These are phyloP conservation scores for Durotheca rogersii DNA, from an alignment of 495 filamentous ascomycete genomes.

Conservation along the genomic window DNA sequence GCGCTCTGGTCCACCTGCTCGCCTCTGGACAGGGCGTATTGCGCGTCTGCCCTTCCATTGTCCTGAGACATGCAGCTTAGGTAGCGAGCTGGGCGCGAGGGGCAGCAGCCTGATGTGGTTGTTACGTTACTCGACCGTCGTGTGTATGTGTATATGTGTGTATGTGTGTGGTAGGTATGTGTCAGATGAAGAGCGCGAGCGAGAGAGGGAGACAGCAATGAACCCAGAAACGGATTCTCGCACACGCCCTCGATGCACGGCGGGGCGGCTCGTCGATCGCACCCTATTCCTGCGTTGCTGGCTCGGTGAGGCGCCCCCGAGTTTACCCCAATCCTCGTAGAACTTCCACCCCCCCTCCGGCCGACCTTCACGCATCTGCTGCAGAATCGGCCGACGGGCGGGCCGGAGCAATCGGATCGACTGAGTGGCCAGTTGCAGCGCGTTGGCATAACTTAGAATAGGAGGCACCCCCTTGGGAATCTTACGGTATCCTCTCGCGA, in stretches of 20 bases:
- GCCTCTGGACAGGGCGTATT: neutral
- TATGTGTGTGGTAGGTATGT: no score
- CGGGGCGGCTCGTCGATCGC: no score
- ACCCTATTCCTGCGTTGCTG: neutral
- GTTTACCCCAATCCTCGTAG: slow-evolving; percentile 7
- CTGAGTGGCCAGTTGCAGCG: neutral
- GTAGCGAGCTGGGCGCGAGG: slow-evolving; percentile 1
- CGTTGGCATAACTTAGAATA: slow-evolving; percentile 11
- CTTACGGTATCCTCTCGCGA: slow-evolving; percentile 2
- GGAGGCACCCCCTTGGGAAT: neutral
- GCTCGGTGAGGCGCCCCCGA: neutral
- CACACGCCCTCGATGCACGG: no score
- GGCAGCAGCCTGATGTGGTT: slow-evolving; percentile 16
- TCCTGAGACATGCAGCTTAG: slow-evolving; percentile 32
- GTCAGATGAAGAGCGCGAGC: no score
- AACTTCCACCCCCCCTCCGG: no score
- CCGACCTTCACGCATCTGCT: neutral
- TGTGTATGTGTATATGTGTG: no score
- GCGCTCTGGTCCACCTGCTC: neutral
- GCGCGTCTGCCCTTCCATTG: slow-evolving; percentile 25
- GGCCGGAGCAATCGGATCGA: slow-evolving; percentile 19
- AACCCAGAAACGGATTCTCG: no score
- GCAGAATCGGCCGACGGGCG: slow-evolving; percentile 18
- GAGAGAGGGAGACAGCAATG: slow-evolving; percentile 21
- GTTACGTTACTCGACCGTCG: slow-evolving; percentile 8